phyloP scores from a whole-genome alignment of 352 stramenopile species.

The Elongisporangium undulatum region DNA sequence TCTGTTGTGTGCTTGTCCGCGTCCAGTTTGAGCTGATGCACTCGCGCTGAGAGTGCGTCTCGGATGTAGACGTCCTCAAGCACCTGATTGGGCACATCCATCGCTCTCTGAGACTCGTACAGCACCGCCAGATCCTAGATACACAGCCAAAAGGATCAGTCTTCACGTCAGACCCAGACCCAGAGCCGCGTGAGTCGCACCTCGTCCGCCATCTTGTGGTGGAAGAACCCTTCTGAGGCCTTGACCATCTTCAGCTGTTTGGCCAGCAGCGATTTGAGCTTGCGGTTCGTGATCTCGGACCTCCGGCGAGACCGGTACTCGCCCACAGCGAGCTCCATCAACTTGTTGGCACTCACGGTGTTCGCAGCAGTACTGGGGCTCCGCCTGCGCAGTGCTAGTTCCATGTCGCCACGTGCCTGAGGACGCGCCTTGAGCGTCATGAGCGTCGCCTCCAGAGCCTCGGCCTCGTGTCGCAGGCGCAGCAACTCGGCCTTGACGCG shows the following conservation, averaged over 20 bases:
- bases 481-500: background rate
- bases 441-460: background rate
- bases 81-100: background rate
- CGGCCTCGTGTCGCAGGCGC: background rate
- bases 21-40: background rate
- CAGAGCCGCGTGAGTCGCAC: background rate
- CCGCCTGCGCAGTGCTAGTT: background rate
- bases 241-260: constrained; percentile 20
- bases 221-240: constrained; percentile 7
- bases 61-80: background rate
- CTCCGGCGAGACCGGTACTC: constrained; percentile 24
- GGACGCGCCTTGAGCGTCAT: background rate
- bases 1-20: background rate
- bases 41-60: background rate
- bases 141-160: no score
- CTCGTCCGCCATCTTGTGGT: constrained; percentile 2
- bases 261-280: constrained; percentile 17
- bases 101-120: background rate
- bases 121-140: background rate
- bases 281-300: constrained; percentile 24
- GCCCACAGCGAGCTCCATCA: constrained; percentile 8
- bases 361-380: no score
- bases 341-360: no score
- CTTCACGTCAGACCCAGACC: no score
- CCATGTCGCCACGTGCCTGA: background rate